These are phyloP conservation scores for Phytophthora citrophthora DNA, from an alignment of 352 stramenopile species.

Conservation along the genomic window DNA sequence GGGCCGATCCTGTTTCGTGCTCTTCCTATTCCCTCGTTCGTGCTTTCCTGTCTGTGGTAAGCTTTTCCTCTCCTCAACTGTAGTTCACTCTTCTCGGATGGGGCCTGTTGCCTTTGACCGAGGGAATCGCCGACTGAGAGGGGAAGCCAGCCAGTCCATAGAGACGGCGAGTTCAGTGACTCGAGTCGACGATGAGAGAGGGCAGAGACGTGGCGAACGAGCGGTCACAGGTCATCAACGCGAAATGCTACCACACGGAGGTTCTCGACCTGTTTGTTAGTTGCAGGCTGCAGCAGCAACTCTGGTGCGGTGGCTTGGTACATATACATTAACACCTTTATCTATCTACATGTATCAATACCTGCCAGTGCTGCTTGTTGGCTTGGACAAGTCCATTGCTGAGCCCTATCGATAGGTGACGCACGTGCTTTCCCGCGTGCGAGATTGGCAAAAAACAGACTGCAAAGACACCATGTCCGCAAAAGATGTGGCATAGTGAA, in stretches of 20 bases:
- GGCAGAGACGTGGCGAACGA: conserved; percentile 9
- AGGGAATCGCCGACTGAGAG: conserved; percentile 28
- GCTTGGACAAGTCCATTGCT: neutral
- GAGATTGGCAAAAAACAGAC: conserved; percentile 19
- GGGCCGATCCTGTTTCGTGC: conserved; percentile 8
- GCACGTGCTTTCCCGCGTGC: conserved; percentile 30
- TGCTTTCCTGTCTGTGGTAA: conserved; percentile 19
- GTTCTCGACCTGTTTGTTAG: neutral
- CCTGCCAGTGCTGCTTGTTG: neutral
- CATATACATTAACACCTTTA: too few relatives aligned
- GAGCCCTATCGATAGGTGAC: neutral
- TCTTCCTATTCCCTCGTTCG: neutral
- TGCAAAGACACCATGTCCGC: too few relatives aligned
- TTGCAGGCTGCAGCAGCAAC: conserved; percentile 9
- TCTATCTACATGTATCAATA: too few relatives aligned
- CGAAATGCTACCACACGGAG: neutral
- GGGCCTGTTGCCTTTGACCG: conserved; percentile 2
- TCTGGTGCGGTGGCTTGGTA: neutral
- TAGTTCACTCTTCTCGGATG: conserved; percentile 17
- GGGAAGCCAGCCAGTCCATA: conserved; percentile 25
- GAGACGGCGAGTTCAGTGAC: conserved; percentile 21
- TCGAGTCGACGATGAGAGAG: conserved; percentile 17
- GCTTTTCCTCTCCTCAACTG: conserved; percentile 17
- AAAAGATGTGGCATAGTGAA: conserved; percentile 7
- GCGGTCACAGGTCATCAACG: conserved; percentile 4